phyloP scores from a whole-genome alignment of 352 stramenopile species.

The Phytophthora fragariaefolia region DNA sequence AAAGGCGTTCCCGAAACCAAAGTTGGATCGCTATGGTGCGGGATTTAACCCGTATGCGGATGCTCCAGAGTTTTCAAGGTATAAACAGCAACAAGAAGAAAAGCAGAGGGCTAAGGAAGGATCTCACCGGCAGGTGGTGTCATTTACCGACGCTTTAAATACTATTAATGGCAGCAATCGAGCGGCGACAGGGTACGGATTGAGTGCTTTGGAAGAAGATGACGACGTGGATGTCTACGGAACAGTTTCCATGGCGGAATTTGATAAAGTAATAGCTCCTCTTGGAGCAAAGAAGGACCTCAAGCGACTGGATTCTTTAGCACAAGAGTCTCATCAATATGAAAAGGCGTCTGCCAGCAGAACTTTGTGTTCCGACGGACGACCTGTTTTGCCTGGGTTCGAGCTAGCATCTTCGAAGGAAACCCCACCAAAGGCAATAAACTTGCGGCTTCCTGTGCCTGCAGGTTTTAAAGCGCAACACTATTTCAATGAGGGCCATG shows the following conservation, averaged over 20 bases:
- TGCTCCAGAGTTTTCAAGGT: constrained; percentile 71
- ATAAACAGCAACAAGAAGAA: constrained; percentile 51
- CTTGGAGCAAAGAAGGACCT: constrained; percentile 27
- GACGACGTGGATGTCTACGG: constrained; percentile 88
- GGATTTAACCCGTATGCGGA: constrained; percentile 82
- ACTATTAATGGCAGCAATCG: constrained; percentile 40
- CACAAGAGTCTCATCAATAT: constrained; percentile 37
- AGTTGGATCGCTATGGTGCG: constrained; percentile 77
- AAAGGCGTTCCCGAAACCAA: constrained; percentile 67
- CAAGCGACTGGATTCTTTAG: constrained; percentile 45
- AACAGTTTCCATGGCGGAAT: constrained; percentile 64
- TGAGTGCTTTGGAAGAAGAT: constrained; percentile 85
- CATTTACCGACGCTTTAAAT: constrained; percentile 78
- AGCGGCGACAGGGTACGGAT: constrained; percentile 59
- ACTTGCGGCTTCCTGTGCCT: constrained; percentile 57
- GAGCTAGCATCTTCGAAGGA: constrained; percentile 46
- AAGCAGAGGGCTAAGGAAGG: constrained; percentile 31
- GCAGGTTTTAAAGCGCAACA: constrained; percentile 56
- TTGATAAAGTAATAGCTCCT: constrained; percentile 67
- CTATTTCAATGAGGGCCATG: constrained; percentile 48
- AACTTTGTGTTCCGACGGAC: constrained; percentile 65
- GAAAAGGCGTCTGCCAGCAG: constrained; percentile 25
- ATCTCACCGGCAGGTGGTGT: constrained; percentile 58
- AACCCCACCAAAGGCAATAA: constrained; percentile 53
- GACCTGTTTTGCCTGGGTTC: constrained; percentile 63